A percentile compares a stretch with the other conserved stretches of the same genome.
Evolutionary conservation across 495 filamentous ascomycete species (phyloP).

Genomic region (Penicillium coprophilum): DNA sequence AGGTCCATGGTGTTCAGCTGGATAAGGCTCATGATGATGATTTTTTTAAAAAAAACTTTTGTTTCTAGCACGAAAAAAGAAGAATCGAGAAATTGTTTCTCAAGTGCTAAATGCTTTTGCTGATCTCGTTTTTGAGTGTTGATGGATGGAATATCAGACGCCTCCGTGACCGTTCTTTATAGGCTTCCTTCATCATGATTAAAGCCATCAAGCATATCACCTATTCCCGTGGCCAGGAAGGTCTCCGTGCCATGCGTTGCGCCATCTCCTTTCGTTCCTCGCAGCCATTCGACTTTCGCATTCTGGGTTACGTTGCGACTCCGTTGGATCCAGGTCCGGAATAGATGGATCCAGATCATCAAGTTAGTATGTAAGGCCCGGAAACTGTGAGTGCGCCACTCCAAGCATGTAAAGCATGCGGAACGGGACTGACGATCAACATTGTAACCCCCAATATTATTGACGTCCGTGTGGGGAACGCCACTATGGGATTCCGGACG

Average conservation of each 20-base stretch:
- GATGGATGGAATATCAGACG: neutral
- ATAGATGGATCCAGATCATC: too few species aligned
- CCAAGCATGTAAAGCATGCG: too few species aligned
- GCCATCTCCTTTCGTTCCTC: too few species aligned
- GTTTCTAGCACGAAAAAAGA: neutral
- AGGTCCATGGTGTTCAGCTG: neutral
- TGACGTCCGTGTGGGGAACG: too few species aligned
- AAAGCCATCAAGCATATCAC: neutral
- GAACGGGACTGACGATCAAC: too few species aligned
- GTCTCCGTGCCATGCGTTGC: neutral
- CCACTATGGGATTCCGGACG: neutral
- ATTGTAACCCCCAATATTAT: too few species aligned
- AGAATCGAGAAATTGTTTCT: neutral
- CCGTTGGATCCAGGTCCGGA: too few species aligned
- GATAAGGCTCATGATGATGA: constrained; percentile 1
- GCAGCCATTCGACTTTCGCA: too few species aligned
- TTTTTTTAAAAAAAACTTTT: neutral
- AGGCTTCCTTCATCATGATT: neutral
- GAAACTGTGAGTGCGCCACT: neutral
- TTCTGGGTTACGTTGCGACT: too few species aligned
- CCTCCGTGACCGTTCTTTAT: neutral
- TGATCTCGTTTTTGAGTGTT: neutral
- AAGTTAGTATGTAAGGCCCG: neutral
- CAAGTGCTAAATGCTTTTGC: neutral
- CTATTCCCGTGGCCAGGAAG: neutral